Base-by-base conservation (phyloP, 2,329 filamentous ascomycete species). In the Rutstroemia sydowiana region DNA sequence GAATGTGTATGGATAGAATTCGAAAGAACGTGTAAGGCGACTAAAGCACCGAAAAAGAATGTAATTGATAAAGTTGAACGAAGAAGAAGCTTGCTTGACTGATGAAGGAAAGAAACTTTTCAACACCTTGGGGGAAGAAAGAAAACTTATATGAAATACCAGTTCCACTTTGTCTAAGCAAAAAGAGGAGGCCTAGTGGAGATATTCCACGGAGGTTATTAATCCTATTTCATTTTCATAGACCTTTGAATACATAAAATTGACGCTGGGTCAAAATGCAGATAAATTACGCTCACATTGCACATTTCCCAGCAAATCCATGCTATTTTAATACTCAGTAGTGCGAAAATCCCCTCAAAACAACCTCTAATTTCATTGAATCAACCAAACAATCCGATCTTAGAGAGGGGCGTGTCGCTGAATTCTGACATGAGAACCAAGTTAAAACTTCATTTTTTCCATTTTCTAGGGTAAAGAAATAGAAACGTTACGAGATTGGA, bases 11-110 rank as follows among this genome's bases (percentile, higher is more conserved):
- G 23, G 14, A 32, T 32, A 40, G n/a, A 5, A 42, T 8, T 26
- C 32, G 34, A 51, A 51, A 39, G 48, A 51, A 51, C 46, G 48
- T 51, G 23, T 46, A 18, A 51, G 48, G 48, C 48, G 48, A 46
- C 42, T 40, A 20, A 42, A 42, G 39, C 39, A 42, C 39, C 39
- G 39, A 42, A 42, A 32, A 42, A 42, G 39, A 42, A 42, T 42
- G 39, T 39, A 39, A 18, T 11, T 16, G n/a, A 18, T 16, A 39
- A 9, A 20, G 26, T 32, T 40, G 48, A 44, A 51, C 48, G 42
- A 40, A 20, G 45, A 46, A 51, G 26, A 44, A 46, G 48, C 43
- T 44, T 51, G 42, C 36, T 31, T 28, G 11, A 18, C 18, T n/a
- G 23, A 32, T 46, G 42, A 51, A 39, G 26, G 37, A 51, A 9